Base-by-base conservation (phyloP, 352 stramenopile species). In the Phytopythium litorale region DNA sequence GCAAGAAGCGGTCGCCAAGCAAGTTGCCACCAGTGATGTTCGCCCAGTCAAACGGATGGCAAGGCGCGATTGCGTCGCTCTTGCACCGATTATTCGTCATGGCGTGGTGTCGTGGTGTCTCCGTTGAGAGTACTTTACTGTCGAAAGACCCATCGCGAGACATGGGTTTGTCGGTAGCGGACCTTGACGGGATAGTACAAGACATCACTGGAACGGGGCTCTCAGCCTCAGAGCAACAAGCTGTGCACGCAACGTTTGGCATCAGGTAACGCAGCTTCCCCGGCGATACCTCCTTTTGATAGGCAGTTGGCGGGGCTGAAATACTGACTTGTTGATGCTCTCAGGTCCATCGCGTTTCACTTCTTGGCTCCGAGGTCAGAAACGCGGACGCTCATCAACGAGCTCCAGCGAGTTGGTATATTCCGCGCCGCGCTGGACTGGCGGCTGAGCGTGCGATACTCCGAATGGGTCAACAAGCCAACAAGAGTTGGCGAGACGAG, bases 61-160 rank as follows among this genome's bases (percentile, higher is more conserved):
- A 75, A 55, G 77, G 79, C 6, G 45, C 56, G 5, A 67, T 83
- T 15, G 79, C 77, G 3, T 69, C 50, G 0, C 56, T 88, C 12
- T 53, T 88, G 5, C 75, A 88, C 57, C 73, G 76, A 12, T 37
- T 87, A 7, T 61, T 69, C 54, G 56, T 46, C 12, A 51, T 49
- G 42, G 74, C 71, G 32, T 71, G 28, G 28, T 67, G 43, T 21
- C 58, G 48, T 9, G 43, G 54, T 8, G 12, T 79, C 21, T 63
- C 43, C 12, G 28, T 85, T n/a, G 60, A 71, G 21, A 51, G 66
- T 0, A 68, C 75, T 38, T 57, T 84, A 21, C 15, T 35, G 46
- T 51, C 54, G 21, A 54, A 72, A 2, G 63, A 87, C 53, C 32
- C 48, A 3, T 60, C 38, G 11, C 21, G 46, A 7, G 61, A 58